Conservation (phyloP, 192 early-diverging fungal species). For the Gamsiella multidivaricata region DNA sequence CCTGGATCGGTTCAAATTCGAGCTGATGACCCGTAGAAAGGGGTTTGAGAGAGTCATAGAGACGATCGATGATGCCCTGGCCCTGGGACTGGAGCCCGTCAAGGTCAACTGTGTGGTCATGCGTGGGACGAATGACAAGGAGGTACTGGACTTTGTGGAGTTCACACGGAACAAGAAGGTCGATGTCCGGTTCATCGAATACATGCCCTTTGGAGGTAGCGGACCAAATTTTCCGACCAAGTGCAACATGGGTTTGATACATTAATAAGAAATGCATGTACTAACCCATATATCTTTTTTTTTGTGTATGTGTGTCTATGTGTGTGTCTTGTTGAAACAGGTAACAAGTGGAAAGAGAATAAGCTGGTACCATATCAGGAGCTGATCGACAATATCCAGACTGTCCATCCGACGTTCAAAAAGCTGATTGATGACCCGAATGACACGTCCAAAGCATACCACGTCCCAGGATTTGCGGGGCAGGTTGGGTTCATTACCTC, state of each 20-base stretch:
- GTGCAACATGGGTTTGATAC: neutral
- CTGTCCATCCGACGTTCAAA: constrained; percentile 68
- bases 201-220: constrained; percentile 97
- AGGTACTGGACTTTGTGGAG: constrained; percentile 86
- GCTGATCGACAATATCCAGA: constrained; percentile 69
- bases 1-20: constrained; percentile 86
- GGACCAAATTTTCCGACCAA: neutral
- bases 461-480: constrained; percentile 83
- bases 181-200: constrained; percentile 95
- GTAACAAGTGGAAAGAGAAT: constrained; percentile 86
- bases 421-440: constrained; percentile 78
- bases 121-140: constrained; percentile 84
- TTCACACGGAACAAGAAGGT: constrained; percentile 81
- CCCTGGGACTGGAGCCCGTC: constrained; percentile 73
- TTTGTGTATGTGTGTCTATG: too few species aligned
- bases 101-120: constrained; percentile 98
- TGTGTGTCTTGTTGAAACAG: too few species aligned
- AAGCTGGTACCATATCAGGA: constrained; percentile 90
- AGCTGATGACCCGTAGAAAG: constrained; percentile 87
- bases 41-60: constrained; percentile 85
- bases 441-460: constrained; percentile 89
- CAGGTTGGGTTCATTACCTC: constrained; percentile 97
- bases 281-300: too few species aligned
- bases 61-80: constrained; percentile 76
- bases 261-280: neutral